Conservation (phyloP, 1,139 yeast species). For the Scheffersomyces parashehatae region DNA sequence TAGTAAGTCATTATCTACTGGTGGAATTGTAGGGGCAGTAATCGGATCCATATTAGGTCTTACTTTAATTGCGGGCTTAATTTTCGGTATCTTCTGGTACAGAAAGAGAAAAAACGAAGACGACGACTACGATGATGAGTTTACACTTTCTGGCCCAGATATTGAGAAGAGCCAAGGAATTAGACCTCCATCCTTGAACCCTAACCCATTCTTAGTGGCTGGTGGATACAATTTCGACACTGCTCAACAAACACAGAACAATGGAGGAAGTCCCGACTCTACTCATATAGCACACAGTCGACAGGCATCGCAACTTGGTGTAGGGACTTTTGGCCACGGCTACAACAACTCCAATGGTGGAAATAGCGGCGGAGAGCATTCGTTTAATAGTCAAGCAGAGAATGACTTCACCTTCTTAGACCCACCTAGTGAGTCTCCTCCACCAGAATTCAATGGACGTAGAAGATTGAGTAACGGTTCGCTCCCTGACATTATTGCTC, state of each 20-base stretch:
- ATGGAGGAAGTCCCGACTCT: constrained; percentile 3
- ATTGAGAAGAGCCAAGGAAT: constrained; percentile 15
- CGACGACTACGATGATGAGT: constrained; percentile 39
- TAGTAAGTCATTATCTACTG: constrained; percentile 44
- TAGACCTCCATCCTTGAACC: constrained; percentile 13
- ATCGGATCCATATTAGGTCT: constrained; percentile 63
- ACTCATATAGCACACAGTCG: background rate
- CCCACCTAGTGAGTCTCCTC: constrained; percentile 11
- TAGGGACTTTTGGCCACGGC: constrained; percentile 2
- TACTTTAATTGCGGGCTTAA: constrained; percentile 16
- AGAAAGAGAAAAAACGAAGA: constrained; percentile 33
- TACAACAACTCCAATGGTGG: constrained; percentile 8
- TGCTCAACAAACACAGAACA: constrained; percentile 2
- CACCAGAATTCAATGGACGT: constrained; percentile 36
- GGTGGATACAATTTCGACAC: constrained; percentile 14
- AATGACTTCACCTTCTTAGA: constrained; percentile 15
- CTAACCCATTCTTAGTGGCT: constrained; percentile 26
- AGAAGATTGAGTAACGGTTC: constrained; percentile 68
- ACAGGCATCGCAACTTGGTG: constrained; percentile 1
- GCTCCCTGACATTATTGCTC: constrained; percentile 62
- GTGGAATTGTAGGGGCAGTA: constrained; percentile 75
- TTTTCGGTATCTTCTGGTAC: constrained; percentile 46
- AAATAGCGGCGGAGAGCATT: constrained; percentile 8
- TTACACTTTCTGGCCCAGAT: constrained; percentile 35
- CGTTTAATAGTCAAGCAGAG: constrained; percentile 29